Base-by-base conservation (phyloP, 768 basidiomycete genomes). In the Pleurotus cornucopiae region DNA sequence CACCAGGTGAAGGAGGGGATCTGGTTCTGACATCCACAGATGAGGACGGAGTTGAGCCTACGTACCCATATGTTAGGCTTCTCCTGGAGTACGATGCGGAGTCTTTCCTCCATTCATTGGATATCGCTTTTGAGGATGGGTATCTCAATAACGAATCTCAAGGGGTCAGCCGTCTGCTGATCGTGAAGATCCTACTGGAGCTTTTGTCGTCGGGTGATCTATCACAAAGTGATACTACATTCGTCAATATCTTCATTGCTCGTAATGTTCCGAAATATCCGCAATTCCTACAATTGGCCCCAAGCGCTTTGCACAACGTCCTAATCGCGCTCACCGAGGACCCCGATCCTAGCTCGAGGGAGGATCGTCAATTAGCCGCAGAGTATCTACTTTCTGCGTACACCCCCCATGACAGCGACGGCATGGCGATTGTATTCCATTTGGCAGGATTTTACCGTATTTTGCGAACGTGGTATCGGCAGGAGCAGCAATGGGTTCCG, bases 191-290 rank as follows among this genome's bases (percentile, higher is more conserved):
- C 54, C 74, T 98, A 37, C 78, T 94, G 56, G 94, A 98, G 64
- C 85, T 95, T 37, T 61, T 88, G 5, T 74, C 83, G 4, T 76
- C 80, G 2, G 72, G 71, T 20, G 75, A 77, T 48, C 70, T 94
- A 23, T 71, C 82, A 0, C 69, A 81, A 25, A 69, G 78, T 40
- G 93, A 91, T 66, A 72, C 75, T 57, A 94, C 91, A 2, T 91
- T 99, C 68, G 79, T 96, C 49, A 85, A 95, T 65, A 98, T 99
- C 58, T 99, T 99, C 71, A 81, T 98, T 56, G 92, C 97, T 3
- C 88, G 95, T 57, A 99, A 98, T 68, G 84, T 97, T 9, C 93
- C 97, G 0, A 98, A 98, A 72, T 99, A 98, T 71, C 85, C 89
- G 1, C 94, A 97, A 70, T 92, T 86, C 68, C 78, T 94, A 47